phyloP scores from a whole-genome alignment of 768 basidiomycete genomes.

The Serendipita sp. region DNA sequence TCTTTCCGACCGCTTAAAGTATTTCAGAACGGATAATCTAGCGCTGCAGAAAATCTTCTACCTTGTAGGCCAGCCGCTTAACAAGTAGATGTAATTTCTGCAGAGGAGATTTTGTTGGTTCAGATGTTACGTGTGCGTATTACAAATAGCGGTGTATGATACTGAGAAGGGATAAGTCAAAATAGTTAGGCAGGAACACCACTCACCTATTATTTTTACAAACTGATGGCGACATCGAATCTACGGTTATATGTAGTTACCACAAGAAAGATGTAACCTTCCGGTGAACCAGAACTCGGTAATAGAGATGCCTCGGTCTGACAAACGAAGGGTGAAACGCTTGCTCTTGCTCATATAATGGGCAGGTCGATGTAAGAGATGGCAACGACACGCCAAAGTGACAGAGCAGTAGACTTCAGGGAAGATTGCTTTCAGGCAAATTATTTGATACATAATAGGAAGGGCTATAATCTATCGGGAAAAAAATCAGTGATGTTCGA shows the following conservation, averaged over 20 bases:
- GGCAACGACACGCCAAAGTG: slow-evolving; percentile 74
- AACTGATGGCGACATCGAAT: too few species aligned
- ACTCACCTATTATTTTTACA: too few species aligned
- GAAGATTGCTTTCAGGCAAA: background rate
- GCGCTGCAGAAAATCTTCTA: slow-evolving; percentile 12
- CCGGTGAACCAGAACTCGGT: background rate
- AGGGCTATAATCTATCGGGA: slow-evolving; percentile 8
- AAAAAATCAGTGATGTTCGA: slow-evolving; percentile 12
- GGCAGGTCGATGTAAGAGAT: background rate
- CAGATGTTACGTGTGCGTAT: too few species aligned
- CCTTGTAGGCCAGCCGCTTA: slow-evolving; percentile 97
- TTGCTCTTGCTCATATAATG: slow-evolving; percentile 2
- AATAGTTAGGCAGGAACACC: too few species aligned
- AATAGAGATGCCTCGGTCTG: background rate
- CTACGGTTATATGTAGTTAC: too few species aligned
- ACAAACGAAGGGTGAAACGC: background rate
- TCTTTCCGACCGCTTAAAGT: slow-evolving; percentile 76
- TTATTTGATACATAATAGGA: slow-evolving; percentile 11
- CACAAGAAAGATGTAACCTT: too few species aligned
- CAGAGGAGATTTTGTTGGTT: slow-evolving; percentile 65
- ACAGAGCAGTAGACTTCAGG: slow-evolving; percentile 28
- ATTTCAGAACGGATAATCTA: background rate
- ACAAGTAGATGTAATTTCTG: slow-evolving; percentile 87
- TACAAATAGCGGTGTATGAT: too few species aligned
- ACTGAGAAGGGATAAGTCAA: too few species aligned